A percentile compares a stretch with the other conserved stretches of the same genome.
These are phyloP conservation scores for Colletotrichum spinosum DNA, from an alignment of 2,329 filamentous ascomycete species.

Conservation along the genomic window DNA sequence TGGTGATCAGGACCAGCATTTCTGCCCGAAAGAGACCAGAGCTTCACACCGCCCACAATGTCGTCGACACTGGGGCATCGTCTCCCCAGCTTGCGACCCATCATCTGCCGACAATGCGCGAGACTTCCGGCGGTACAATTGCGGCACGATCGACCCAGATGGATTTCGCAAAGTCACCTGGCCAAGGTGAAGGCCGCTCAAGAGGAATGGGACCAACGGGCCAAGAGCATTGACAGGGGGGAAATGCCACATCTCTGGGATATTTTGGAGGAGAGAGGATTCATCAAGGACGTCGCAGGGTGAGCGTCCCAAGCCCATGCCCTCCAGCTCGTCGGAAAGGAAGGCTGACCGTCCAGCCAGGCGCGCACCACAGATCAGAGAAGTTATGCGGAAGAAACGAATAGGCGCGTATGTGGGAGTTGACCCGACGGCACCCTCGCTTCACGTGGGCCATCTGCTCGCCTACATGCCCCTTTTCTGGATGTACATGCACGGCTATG, in stretches of 20 bases:
- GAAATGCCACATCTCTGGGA: conserved; percentile 68
- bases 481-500: conserved; percentile 82
- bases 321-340: background rate
- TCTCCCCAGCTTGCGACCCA: conserved; percentile 26
- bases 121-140: conserved; percentile 17
- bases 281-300: conserved; percentile 81
- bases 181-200: conserved; percentile 56
- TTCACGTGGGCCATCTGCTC: conserved; percentile 84
- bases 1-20: background rate
- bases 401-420: conserved; percentile 84
- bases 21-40: background rate
- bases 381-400: conserved; percentile 72
- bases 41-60: conserved; percentile 8
- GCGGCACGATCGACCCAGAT: conserved; percentile 46
- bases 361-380: conserved; percentile 65
- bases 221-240: conserved; percentile 61
- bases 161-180: conserved; percentile 55
- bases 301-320: conserved; percentile 48
- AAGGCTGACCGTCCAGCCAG: conserved; percentile 42
- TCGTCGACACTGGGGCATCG: conserved; percentile 31
- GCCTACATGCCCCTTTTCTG: conserved; percentile 88
- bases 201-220: conserved; percentile 60
- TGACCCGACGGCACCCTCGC: conserved; percentile 82
- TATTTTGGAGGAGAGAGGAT: conserved; percentile 77
- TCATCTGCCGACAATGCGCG: conserved; percentile 34